Evolutionary conservation across 2,329 filamentous ascomycete genomes (phyloP), one percentile per base, ranked within the genome.

Genomic region (Fusarium pseudocircinatum): DNA sequence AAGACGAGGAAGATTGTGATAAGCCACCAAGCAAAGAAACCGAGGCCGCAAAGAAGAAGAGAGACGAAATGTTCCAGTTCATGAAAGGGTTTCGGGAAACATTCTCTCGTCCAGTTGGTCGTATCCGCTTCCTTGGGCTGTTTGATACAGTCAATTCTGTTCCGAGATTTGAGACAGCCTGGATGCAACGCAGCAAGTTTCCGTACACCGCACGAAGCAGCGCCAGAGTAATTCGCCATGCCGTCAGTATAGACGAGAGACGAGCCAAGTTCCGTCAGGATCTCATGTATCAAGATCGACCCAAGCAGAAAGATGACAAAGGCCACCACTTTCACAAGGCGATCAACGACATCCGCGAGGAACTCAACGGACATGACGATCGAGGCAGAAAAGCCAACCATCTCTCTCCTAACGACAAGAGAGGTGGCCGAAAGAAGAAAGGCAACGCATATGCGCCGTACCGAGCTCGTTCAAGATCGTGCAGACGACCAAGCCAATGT

Each of bases 131-230:
- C 74, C 84, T 96, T 4, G 94, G 94, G 1, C 85, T 96, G 0
- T 96, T 96, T 71, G 93, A 96, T 75, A 95, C 93, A 0, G 93
- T 96, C 70, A 95, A 95, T 77, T 93, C 91, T 20, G 93, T 95
- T 0, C 93, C 93, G 2, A 87, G 88, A 7, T 96, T 96, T 67
- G 94, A 96, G 81, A 89, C 86, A 5, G 87, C 88, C 0, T 93
- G 91, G 89, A 95, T 96, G 92, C 89, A 94, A 78, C 88, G 93
- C 42, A 93, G 88, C 78, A 94, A 92, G 78, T 94, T 94, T 46
- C 93, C 93, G 0, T 93, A 92, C 78, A 90, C 88, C 0, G 88
- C 88, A 3, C 82, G 87, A 3, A 89, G 85, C 28, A 88, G 85
- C 14, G 88, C 88, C 6, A 87, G 85, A 75, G 87, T 92, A 0